phyloP scores from a whole-genome alignment of 139 green algal species.

The Gonium pectorale region DNA sequence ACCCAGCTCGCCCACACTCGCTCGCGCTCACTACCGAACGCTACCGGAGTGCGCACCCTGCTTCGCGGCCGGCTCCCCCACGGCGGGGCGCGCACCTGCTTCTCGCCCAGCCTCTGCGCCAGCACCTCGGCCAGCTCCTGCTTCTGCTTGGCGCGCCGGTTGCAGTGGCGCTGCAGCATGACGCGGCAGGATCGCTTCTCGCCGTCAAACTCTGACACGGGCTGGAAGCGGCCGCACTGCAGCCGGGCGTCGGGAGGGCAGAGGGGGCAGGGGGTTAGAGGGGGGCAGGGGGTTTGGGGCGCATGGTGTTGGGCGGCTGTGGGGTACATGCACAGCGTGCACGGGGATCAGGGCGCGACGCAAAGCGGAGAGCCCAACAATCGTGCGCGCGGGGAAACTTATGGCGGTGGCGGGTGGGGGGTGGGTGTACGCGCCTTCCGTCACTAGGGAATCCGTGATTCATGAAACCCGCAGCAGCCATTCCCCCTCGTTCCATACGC shows the following conservation, averaged over 20 bases:
- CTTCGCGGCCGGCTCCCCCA: background rate
- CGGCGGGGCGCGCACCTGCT: background rate
- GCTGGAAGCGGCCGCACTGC: constrained; percentile 82
- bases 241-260: background rate
- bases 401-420: no score
- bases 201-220: constrained; percentile 82
- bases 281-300: no score
- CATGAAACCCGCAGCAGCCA: no score
- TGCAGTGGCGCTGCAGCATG: constrained; percentile 45
- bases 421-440: no score
- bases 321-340: no score
- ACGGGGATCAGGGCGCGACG: no score
- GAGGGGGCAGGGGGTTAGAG: no score
- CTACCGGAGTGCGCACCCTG: background rate
- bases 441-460: no score
- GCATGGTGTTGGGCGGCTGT: no score
- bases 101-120: constrained; percentile 30
- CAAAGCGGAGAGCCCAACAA: no score
- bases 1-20: background rate
- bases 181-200: constrained; percentile 77
- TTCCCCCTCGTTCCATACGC: no score
- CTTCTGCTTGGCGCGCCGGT: constrained; percentile 48
- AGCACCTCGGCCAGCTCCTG: constrained; percentile 44
- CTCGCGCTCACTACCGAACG: background rate
- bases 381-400: no score